A percentile compares a stretch with the other conserved stretches of the same genome.
Evolutionary conservation across 805 yeast species (phyloP).

Genomic region (Candida multigemmis): DNA sequence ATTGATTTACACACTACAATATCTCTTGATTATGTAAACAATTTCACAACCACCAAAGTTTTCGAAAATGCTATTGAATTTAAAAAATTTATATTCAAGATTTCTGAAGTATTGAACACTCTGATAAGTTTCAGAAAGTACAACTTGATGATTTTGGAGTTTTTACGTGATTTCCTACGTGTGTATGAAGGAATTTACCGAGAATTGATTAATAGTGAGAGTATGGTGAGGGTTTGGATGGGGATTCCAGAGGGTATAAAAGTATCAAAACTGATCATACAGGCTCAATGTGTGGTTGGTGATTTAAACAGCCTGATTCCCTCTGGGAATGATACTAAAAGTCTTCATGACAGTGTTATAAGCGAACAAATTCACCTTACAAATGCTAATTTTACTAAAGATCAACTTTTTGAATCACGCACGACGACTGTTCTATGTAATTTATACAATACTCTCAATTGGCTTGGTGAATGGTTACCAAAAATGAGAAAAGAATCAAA

Average conservation of each 20-base stretch:
- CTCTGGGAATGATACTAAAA: no score
- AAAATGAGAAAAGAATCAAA: constrained; percentile 35
- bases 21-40: neutral
- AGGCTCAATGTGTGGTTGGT: no score
- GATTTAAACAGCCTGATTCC: no score
- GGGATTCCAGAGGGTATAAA: no score
- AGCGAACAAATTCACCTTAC: no score
- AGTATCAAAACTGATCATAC: no score
- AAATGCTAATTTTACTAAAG: constrained; percentile 23
- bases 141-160: no score
- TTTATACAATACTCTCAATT: constrained; percentile 43
- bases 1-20: constrained; percentile 9
- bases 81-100: constrained; percentile 34
- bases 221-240: no score
- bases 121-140: constrained; percentile 46
- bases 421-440: constrained; percentile 43
- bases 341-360: no score
- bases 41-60: constrained; percentile 4
- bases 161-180: no score
- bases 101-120: constrained; percentile 50
- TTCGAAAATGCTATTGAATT: constrained; percentile 38
- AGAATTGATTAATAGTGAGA: no score
- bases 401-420: constrained; percentile 46
- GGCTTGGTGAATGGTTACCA: constrained; percentile 58
- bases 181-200: no score